Evolutionary conservation across 805 yeast genomes (phyloP).

Genomic region (Saccharomycopsis synnaedendra): DNA sequence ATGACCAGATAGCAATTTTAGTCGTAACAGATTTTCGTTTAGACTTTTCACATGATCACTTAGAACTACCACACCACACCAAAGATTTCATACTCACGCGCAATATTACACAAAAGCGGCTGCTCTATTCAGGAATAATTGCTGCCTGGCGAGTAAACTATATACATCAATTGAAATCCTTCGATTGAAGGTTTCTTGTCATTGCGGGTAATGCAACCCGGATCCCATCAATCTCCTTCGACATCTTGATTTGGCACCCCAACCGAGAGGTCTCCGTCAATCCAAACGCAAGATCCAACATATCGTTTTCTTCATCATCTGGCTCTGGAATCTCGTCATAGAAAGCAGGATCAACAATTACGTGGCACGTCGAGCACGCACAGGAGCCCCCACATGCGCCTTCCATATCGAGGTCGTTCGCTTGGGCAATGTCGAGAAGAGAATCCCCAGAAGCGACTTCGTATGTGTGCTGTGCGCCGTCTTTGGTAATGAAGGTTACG

Average conservation of each 20-base stretch:
- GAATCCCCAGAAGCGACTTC: conserved; percentile 93
- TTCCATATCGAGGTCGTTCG: conserved; percentile 88
- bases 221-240: conserved; percentile 83
- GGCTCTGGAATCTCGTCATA: conserved; percentile 92
- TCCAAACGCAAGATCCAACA: conserved; percentile 96
- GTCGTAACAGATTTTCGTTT: no score
- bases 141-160: not conserved
- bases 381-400: conserved; percentile 99
- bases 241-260: conserved; percentile 89
- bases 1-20: no score
- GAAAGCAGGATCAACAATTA: conserved; percentile 89
- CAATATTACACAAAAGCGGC: no score
- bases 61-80: no score
- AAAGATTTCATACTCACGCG: no score
- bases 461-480: conserved; percentile 69
- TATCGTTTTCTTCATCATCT: conserved; percentile 94
- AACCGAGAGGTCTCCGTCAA: conserved; percentile 92
- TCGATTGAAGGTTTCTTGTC: conserved; percentile 84
- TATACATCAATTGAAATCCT: conserved; percentile 50
- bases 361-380: conserved; percentile 97
- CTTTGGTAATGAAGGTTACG: conserved; percentile 84
- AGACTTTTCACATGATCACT: no score
- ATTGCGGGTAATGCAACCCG: conserved; percentile 94
- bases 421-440: conserved; percentile 88
- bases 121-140: not conserved